Evolutionary conservation across 768 basidiomycete genomes (phyloP).

Genomic region (Amanita rubescens): DNA sequence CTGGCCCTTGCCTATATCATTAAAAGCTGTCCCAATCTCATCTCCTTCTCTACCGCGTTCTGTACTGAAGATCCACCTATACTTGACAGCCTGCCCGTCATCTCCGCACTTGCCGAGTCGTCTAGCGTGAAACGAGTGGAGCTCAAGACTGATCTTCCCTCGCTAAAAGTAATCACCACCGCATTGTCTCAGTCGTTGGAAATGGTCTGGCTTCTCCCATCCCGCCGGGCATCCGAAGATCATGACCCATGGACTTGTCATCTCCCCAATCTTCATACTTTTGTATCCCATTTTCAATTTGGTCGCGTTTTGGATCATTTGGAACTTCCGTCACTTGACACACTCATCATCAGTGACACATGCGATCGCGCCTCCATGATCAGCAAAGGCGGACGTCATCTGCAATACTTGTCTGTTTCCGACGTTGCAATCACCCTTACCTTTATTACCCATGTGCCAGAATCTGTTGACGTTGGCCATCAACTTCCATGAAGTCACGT

Average conservation of each 20-base stretch:
- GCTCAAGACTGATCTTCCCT: constrained; percentile 9
- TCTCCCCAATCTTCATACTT: constrained; percentile 17
- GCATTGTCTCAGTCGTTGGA: constrained; percentile 12
- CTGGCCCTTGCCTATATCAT: constrained; percentile 16
- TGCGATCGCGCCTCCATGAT: constrained; percentile 3
- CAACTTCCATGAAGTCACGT: constrained; percentile 6
- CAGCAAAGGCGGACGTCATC: background rate
- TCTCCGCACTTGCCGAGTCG: constrained; percentile 8
- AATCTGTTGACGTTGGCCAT: constrained; percentile 12
- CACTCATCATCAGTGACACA: background rate
- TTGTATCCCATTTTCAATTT: constrained; percentile 10
- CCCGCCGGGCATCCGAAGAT: background rate
- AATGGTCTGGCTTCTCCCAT: constrained; percentile 18
- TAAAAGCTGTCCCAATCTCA: constrained; percentile 17
- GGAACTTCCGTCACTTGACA: constrained; percentile 10
- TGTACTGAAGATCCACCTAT: constrained; percentile 10
- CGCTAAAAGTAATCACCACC: constrained; percentile 7
- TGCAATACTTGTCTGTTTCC: constrained; percentile 11
- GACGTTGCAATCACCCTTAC: background rate
- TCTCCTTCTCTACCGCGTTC: constrained; percentile 18
- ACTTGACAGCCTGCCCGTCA: constrained; percentile 6
- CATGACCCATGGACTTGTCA: constrained; percentile 1
- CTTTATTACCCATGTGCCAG: constrained; percentile 7
- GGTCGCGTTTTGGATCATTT: constrained; percentile 5
- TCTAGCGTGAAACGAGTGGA: constrained; percentile 17